Conservation (phyloP, 176 grass and related monocot species). For the Hordeum marinum region DNA sequence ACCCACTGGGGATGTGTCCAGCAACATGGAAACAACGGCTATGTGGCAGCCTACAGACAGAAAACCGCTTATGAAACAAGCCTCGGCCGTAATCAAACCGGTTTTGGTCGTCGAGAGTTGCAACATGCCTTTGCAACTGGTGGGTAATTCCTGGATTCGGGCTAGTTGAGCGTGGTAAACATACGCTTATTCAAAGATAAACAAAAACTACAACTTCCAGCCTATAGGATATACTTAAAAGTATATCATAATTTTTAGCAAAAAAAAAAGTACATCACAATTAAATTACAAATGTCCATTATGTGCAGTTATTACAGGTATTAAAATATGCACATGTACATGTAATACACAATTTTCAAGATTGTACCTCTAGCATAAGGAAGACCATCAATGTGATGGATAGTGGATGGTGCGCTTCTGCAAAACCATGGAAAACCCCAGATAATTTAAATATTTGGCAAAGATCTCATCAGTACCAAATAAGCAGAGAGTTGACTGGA, state of each 20-base stretch:
- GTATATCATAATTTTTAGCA: neutral
- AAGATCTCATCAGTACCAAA: slow-evolving; percentile 18
- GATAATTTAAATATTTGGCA: slow-evolving; percentile 2
- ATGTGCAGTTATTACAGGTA: neutral
- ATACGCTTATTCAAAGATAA: neutral
- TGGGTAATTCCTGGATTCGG: neutral
- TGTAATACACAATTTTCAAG: slow-evolving; percentile 7
- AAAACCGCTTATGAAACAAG: neutral
- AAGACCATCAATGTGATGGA: slow-evolving; percentile 19
- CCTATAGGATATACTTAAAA: neutral
- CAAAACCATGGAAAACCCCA: slow-evolving; percentile 25
- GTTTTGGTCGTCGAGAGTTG: neutral
- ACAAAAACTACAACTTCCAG: neutral
- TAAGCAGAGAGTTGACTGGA: neutral
- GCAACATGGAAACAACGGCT: neutral
- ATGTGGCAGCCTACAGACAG: neutral
- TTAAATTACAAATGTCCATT: neutral
- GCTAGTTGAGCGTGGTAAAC: neutral
- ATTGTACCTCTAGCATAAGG: slow-evolving; percentile 55
- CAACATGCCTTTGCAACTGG: neutral
- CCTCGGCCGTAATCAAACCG: neutral
- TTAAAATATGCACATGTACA: slow-evolving; percentile 12
- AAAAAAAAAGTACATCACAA: neutral
- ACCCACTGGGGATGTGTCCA: neutral
- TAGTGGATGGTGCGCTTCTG: slow-evolving; percentile 32